Percentiles rank a stretch among this genome's conserved stretches.
Evolutionary conservation across 805 yeast genomes (phyloP).

Genomic region (Ogataea corticis): DNA sequence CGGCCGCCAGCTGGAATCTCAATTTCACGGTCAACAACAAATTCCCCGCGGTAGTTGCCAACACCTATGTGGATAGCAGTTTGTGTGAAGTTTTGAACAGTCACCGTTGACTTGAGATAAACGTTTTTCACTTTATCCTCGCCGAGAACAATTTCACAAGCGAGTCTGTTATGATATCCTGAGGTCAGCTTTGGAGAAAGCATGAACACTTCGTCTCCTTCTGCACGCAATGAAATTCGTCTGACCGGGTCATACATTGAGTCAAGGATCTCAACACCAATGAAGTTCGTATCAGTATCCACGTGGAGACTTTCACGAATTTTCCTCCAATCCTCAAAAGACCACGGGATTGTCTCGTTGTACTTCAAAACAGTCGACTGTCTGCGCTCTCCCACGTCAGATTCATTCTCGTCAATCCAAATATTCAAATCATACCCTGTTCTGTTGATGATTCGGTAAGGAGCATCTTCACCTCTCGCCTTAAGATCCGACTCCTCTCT

Average conservation of each 20-base stretch:
- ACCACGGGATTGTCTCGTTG: conserved; percentile 69
- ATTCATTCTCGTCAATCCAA: conserved; percentile 63
- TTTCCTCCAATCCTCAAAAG: conserved; percentile 91
- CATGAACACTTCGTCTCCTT: conserved; percentile 78
- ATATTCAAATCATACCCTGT: conserved; percentile 82
- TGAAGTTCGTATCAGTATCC: conserved; percentile 56
- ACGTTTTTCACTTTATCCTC: conserved; percentile 79
- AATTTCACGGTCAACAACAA: conserved; percentile 34
- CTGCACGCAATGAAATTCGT: conserved; percentile 68
- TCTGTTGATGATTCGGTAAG: conserved; percentile 77
- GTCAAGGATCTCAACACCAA: conserved; percentile 63
- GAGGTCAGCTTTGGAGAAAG: conserved; percentile 54
- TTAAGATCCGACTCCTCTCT: conserved; percentile 54
- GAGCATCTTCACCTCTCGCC: conserved; percentile 77
- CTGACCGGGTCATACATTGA: conserved; percentile 55
- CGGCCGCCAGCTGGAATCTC: conserved; percentile 54
- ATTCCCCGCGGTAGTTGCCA: conserved; percentile 33
- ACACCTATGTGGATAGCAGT: conserved; percentile 50
- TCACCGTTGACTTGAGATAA: conserved; percentile 73
- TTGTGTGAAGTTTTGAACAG: conserved; percentile 66
- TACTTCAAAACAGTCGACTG: conserved; percentile 43
- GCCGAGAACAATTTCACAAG: conserved; percentile 68
- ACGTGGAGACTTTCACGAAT: conserved; percentile 78
- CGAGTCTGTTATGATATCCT: conserved; percentile 66
- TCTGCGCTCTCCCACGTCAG: conserved; percentile 26